Base-by-base conservation (phyloP, 768 basidiomycete species). In the Leccinum variicolor region DNA sequence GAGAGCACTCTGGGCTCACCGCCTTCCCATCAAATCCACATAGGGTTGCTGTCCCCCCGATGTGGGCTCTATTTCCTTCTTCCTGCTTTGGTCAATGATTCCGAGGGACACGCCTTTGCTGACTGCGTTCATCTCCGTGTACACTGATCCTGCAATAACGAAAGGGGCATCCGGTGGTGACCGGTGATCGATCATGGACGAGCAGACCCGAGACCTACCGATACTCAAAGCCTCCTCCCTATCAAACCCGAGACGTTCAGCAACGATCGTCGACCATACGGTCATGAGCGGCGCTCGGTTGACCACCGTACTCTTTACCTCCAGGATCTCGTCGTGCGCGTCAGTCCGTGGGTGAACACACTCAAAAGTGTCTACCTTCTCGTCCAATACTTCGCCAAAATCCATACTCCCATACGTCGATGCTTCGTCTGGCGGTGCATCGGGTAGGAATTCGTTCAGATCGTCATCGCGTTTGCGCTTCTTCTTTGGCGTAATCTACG, bases 201-300 rank as follows among this genome's bases (percentile, higher is more conserved):
- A 19, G 25, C 9, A 11, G 23, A 56, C n/a, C 26, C 45, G 25
- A 41, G n/a, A 64, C 78, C 31, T 62, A 89, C 94, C 94, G 55
- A 98, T 91, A 61, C 92, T 94, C 41, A 98, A 76, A 2, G 96
- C 92, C 74, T 98, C 96, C 65, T 92, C 86, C 57, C 88, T 79
- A 52, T 85, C 81, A 71, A 98, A 98, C 2, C 94, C 91, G 60
- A 97, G 78, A 39, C 86, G 80, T 64, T 93, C 91, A 4, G 92
- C 89, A 26, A 98, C 91, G 33, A 92, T 73, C 52, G 81, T 89
- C 2, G 92, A 85, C 96, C 96, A 98, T 2, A 90, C 93, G 55
- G 87, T 94, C 90, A 98, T 91, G 47, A 98, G 79, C 0, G 96
- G 96, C 1, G 96, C 95, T 23, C 96, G 86, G 71, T 98, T 98